These are phyloP conservation scores for Gossypium australe DNA, from an alignment of 345 rosid species.

Conservation along the genomic window DNA sequence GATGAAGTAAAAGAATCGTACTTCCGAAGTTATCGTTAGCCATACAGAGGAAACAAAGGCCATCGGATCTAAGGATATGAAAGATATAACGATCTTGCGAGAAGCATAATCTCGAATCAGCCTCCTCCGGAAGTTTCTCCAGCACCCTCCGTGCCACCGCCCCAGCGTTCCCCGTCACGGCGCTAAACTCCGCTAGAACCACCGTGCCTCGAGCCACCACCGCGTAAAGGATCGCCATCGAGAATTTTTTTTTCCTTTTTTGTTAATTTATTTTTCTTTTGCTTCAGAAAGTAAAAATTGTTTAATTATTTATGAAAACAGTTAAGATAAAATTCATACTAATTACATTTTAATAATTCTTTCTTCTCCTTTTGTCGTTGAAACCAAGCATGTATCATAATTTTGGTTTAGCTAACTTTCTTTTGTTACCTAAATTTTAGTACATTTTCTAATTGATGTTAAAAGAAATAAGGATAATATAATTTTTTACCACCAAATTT, in stretches of 20 bases:
- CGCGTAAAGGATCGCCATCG: slow-evolving; percentile 87
- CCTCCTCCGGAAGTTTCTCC: slow-evolving; percentile 72
- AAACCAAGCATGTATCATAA: neutral
- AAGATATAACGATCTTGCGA: slow-evolving; percentile 93
- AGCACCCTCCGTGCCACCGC: slow-evolving; percentile 84
- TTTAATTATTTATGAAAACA: neutral
- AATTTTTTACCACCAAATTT: too few relatives aligned
- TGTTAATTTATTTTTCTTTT: neutral
- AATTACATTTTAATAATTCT: too few relatives aligned
- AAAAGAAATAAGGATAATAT: too few relatives aligned
- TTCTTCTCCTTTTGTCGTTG: neutral
- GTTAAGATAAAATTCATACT: too few relatives aligned
- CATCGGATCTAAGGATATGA: slow-evolving; percentile 90
- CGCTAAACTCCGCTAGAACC: slow-evolving; percentile 93
- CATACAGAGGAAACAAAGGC: slow-evolving; percentile 90
- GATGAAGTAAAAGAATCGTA: slow-evolving; percentile 26
- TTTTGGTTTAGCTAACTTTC: too few relatives aligned
- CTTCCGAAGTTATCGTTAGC: slow-evolving; percentile 95
- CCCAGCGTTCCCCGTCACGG: slow-evolving; percentile 87
- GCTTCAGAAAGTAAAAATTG: neutral
- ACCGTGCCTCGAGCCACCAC: slow-evolving; percentile 93
- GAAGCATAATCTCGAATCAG: slow-evolving; percentile 76
- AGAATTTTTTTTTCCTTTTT: neutral
- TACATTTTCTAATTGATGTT: too few relatives aligned
- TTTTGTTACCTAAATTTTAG: too few relatives aligned